Conservation (phyloP, 2,329 filamentous ascomycete genomes). For the Dothiorella sarmentorum region DNA sequence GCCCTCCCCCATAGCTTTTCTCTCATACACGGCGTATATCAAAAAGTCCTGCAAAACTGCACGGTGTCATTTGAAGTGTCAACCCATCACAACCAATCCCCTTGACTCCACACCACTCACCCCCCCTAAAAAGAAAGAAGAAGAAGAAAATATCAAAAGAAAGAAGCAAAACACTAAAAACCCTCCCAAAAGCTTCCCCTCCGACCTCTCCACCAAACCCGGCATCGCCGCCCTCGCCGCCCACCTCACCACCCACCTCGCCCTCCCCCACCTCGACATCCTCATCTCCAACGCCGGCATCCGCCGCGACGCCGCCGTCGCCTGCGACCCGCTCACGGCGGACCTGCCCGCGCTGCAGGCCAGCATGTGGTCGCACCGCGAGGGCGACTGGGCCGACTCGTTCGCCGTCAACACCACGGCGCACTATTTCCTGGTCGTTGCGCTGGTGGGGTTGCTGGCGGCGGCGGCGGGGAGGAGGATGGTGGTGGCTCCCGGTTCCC, state of each 20-base stretch:
- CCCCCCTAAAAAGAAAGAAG: neutral
- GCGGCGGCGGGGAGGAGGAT: conserved; percentile 33
- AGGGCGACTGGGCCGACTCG: conserved; percentile 45
- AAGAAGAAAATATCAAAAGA: too few relatives aligned
- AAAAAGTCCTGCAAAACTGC: too few relatives aligned
- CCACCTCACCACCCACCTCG: conserved; percentile 32
- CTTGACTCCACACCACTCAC: neutral
- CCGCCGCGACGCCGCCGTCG: conserved; percentile 41
- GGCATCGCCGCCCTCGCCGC: conserved; percentile 36
- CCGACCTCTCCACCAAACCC: conserved; percentile 43
- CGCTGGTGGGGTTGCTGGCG: conserved; percentile 44
- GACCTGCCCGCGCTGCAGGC: conserved; percentile 43
- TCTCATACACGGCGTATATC: neutral
- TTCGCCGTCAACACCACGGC: conserved; percentile 50
- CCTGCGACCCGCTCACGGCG: conserved; percentile 46
- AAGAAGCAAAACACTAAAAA: neutral
- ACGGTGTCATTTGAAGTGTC: too few relatives aligned
- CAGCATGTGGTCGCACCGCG: conserved; percentile 47
- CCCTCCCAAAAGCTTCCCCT: conserved; percentile 22
- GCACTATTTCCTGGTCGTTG: conserved; percentile 50
- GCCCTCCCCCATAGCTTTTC: neutral
- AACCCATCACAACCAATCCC: neutral
- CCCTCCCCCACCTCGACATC: conserved; percentile 44
- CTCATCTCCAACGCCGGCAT: conserved; percentile 51
- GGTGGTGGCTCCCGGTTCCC: too few relatives aligned